Percentiles rank a stretch among this genome's conserved stretches.
Conservation (phyloP, 768 basidiomycete genomes). For the Boletus reticulatus region DNA sequence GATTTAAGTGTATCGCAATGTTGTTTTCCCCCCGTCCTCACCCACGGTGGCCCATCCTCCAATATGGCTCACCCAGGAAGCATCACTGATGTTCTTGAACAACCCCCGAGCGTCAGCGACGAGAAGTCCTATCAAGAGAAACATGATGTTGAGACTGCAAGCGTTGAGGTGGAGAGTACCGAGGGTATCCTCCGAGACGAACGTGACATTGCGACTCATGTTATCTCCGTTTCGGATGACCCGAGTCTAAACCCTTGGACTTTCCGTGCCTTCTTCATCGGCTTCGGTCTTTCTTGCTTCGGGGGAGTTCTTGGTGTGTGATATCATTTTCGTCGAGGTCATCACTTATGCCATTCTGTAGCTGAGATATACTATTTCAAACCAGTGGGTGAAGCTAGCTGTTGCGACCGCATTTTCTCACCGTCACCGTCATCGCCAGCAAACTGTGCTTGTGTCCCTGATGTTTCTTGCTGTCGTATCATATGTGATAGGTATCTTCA, state of each 20-base stretch:
- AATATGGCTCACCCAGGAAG: slow-evolving; percentile 8
- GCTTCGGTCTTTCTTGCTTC: slow-evolving; percentile 51
- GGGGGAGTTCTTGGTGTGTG: slow-evolving; percentile 50
- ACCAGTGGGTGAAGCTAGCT: slow-evolving; percentile 34
- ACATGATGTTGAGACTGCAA: slow-evolving; percentile 34
- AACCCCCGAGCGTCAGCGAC: slow-evolving; percentile 9
- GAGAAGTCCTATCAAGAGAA: slow-evolving; percentile 27
- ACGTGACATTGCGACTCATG: slow-evolving; percentile 46
- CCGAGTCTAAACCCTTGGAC: slow-evolving; percentile 29
- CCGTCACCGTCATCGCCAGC: slow-evolving; percentile 28
- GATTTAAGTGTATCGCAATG: neutral
- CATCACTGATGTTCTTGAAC: neutral
- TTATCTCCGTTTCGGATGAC: slow-evolving; percentile 40
- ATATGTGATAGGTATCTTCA: slow-evolving; percentile 45
- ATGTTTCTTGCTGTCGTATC: slow-evolving; percentile 57
- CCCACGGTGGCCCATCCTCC: neutral
- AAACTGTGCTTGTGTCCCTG: slow-evolving; percentile 51
- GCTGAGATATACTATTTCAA: slow-evolving; percentile 66
- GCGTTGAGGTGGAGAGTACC: slow-evolving; percentile 7
- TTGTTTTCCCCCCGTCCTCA: neutral
- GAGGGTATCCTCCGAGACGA: slow-evolving; percentile 37
- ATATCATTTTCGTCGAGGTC: neutral
- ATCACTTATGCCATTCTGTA: slow-evolving; percentile 18
- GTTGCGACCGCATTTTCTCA: neutral
- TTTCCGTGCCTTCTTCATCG: slow-evolving; percentile 52